Base-by-base conservation (phyloP, 2,329 filamentous ascomycete species). In the Clonostachys rhizophaga region DNA sequence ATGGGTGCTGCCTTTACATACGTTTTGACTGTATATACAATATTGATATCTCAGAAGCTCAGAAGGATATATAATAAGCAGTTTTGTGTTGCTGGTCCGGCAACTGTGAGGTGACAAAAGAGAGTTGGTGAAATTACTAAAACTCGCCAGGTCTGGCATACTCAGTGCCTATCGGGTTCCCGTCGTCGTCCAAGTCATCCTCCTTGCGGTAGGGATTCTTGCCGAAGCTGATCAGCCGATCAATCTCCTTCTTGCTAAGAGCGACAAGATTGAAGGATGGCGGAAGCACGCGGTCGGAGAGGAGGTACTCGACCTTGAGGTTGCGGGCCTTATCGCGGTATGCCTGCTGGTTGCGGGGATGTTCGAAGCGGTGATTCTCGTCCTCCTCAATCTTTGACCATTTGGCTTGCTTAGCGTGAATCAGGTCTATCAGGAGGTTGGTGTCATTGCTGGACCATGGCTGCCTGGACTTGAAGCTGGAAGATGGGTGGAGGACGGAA, bases 271-370 rank as follows among this genome's bases (percentile, higher is more conserved):
- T 75, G 49, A 81, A 82, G 6, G 67, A 64, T 0, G 62, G 59
- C 2, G 76, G 75, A 5, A 82, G 60, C 10, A 62, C 36, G 3
- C 49, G 50, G 54, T 80, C 75, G 3, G 62, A 58, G 44, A 71
- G 65, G 14, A 82, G 63, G 42, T 75, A 67, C 34, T 75, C 70
- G 35, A 77, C 73, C 63, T 82, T 82, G 47, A 79, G 52, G 47
- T 78, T 72, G 44, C 78, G 72, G n/a, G 78, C 78, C 60, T 76
- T 78, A 66, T 82, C 78, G 7, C 78, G 76, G 48, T 78, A 69
- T 5, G 75, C 73, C 58, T 81, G 78, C 62, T 81, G 78, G 54
- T 74, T 71, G 44, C 78, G 74, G 3, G 57, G 57, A 14, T 61
- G 52, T 40, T 75, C 64, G 46, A 79, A 79, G 3, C 47, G 48